Base-by-base conservation (phyloP, 108 stramenopile genomes). In the Nannochloropsis salina region DNA sequence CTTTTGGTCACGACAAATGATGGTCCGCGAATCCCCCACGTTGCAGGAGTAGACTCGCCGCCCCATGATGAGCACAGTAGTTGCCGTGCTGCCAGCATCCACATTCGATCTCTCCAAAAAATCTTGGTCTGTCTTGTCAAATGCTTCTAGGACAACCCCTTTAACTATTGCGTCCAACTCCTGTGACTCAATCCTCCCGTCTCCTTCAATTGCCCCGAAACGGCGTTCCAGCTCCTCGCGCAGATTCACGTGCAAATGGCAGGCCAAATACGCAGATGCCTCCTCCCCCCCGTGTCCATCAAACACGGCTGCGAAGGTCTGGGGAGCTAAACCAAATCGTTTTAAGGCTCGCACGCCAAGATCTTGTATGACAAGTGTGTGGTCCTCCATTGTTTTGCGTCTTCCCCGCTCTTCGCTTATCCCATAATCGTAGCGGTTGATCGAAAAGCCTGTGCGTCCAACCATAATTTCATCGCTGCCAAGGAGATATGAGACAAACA, bases 211-310 rank as follows among this genome's bases (percentile, higher is more conserved):
- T 21, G 42, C 86, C 61, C 61, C 61, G 6, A 74, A 74, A n/a
- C 45, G 47, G 42, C n/a, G 43, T 42, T 18, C 43, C n/a, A 44
- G 12, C 81, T n/a, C 82, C 42, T 45, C 15, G 84, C 9, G n/a
- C 44, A n/a, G 31, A n/a, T 74, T n/a, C 8, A 42, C 42, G 43
- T 31, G 43, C 83, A 43, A 31, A 9, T 43, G n/a, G 5, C 74
- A 42, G 44, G 84, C 93, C 3, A 97, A 89, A 84, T 94, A 97
- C 83, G 94, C 94, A 22, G 95, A 95, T 81, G 95, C 95, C 90
- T 95, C 94, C 82, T 93, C 94, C 45, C 98, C 98, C 43, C 98
- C 98, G 86, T 98, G 98, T 9, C 98, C 98, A 89, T 98, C 98
- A 88, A 96, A 98, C 9, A 98, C 98, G 21, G 93, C 98, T 22